Evolutionary conservation across 805 yeast species (phyloP).

Genomic region (Schizosaccharomyces octosporus): DNA sequence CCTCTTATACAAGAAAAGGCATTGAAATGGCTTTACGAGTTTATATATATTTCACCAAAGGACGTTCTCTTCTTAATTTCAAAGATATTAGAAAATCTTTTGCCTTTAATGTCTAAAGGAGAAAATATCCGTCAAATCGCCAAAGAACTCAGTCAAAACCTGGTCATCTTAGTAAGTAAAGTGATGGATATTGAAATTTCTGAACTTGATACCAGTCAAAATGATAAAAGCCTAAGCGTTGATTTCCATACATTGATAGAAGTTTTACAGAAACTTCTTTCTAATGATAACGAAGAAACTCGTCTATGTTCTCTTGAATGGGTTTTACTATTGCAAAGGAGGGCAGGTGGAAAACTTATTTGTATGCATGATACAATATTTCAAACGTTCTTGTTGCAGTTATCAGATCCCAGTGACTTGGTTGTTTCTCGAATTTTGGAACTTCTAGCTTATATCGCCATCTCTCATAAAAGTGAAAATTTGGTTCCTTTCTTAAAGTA

Average conservation of each 20-base stretch:
- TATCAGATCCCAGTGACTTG: conserved; percentile 47
- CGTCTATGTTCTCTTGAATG: conserved; percentile 71
- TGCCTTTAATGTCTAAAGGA: conserved; percentile 35
- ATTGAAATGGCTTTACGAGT: conserved; percentile 55
- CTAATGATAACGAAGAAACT: conserved; percentile 55
- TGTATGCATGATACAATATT: conserved; percentile 32
- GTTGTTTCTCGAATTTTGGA: conserved; percentile 54
- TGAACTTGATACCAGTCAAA: conserved; percentile 7
- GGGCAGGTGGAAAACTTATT: conserved; percentile 33
- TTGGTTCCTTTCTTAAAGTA: conserved; percentile 54
- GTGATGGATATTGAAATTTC: conserved; percentile 11
- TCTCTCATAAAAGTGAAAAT: conserved; percentile 46
- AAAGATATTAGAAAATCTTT: conserved; percentile 41
- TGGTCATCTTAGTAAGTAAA: conserved; percentile 29
- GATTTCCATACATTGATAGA: conserved; percentile 41
- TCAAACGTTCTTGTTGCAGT: conserved; percentile 50
- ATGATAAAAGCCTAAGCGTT: conserved; percentile 9
- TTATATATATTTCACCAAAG: conserved; percentile 48
- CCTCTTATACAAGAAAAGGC: conserved; percentile 58
- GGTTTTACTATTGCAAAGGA: conserved; percentile 58
- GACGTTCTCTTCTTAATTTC: conserved; percentile 56
- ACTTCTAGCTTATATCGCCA: conserved; percentile 46
- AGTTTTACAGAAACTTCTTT: conserved; percentile 45
- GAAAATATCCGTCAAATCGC: conserved; percentile 29
- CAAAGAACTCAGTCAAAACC: conserved; percentile 27